Base-by-base conservation (phyloP, 2,329 filamentous ascomycete genomes). In the Penicillium griseofulvum region DNA sequence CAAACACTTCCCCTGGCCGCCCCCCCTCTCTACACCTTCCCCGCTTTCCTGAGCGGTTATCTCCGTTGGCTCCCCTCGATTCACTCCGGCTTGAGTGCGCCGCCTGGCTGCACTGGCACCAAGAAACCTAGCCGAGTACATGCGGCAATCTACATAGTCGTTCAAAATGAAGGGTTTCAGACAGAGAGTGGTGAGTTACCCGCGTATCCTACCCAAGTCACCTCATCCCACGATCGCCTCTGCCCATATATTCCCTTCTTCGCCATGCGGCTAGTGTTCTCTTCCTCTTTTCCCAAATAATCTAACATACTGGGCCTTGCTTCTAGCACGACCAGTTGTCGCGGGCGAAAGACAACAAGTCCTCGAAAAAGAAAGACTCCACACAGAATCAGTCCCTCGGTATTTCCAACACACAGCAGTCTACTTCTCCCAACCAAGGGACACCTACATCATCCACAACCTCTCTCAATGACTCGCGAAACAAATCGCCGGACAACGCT, bases 161-260 rank as follows among this genome's bases (percentile, higher is more conserved):
- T 76, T 76, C 77, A 89, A 83, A 78, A 97, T 97, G 93, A 97
- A 96, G 82, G 89, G 91, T 76, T 96, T 97, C 78, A 89, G 91
- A 79, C 91, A 96, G 83, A 90, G 90, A 88, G 91, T 97, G 83
- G 91, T 96, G 86, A 83, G 90, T 86, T 63, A 58, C 50, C 53
- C 46, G 46, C 26, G 45, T 61, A 58, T 51, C 49, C 50, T 54
- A 31, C 42, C 42, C 39, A 29, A 55, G 49, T 54, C 29, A 50
- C 55, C 53, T 64, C 57, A 65, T 61, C 63, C 58, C 64, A 62
- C 64, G 56, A 60, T 59, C 58, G 57, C 50, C 58, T 61, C 61
- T 59, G 62, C 59, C 60, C 55, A 47, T 59, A 7, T 61, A 65
- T 63, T 65, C 66, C 62, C 58, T 55, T 65, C 68, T 68, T 59